These are phyloP conservation scores for Prunus mume DNA, from an alignment of 306 rosid species.

Conservation along the genomic window DNA sequence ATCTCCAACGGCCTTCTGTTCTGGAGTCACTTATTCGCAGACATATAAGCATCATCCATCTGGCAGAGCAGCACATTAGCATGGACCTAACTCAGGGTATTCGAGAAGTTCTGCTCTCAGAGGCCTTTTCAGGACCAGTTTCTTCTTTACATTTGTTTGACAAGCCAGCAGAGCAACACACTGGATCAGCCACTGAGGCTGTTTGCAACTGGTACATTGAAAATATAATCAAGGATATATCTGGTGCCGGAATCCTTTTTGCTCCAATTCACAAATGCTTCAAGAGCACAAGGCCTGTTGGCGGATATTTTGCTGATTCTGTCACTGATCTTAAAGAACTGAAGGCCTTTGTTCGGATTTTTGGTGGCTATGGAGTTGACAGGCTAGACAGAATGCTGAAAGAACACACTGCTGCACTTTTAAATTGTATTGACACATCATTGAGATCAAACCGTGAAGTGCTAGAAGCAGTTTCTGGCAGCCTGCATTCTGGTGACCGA, in stretches of 20 bases:
- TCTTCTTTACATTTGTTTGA: conserved; percentile 89
- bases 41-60: conserved; percentile 83
- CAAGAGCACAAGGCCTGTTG: conserved; percentile 97
- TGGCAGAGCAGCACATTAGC: conserved; percentile 98
- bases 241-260: conserved; percentile 95
- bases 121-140: conserved; percentile 94
- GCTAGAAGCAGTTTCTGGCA: conserved; percentile 76
- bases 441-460: conserved; percentile 84
- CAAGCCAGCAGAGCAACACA: conserved; percentile 77
- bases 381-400: conserved; percentile 88
- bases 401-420: conserved; percentile 98
- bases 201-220: conserved; percentile 97
- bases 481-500: conserved; percentile 89
- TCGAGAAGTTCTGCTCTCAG: conserved; percentile 86
- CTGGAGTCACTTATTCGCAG: conserved; percentile 79
- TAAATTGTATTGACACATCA: conserved; percentile 92
- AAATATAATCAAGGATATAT: conserved; percentile 82
- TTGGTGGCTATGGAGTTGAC: conserved; percentile 98
- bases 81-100: conserved; percentile 96
- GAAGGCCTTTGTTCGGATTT: conserved; percentile 81
- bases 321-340: conserved; percentile 85
- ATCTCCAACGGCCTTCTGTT: conserved; percentile 94
- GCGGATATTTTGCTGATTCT: conserved; percentile 98
- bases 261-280: conserved; percentile 89
- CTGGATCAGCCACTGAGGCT: conserved; percentile 87